These are phyloP conservation scores for Stereocaulon alpinum DNA, from an alignment of 495 filamentous ascomycete species.

Conservation along the genomic window DNA sequence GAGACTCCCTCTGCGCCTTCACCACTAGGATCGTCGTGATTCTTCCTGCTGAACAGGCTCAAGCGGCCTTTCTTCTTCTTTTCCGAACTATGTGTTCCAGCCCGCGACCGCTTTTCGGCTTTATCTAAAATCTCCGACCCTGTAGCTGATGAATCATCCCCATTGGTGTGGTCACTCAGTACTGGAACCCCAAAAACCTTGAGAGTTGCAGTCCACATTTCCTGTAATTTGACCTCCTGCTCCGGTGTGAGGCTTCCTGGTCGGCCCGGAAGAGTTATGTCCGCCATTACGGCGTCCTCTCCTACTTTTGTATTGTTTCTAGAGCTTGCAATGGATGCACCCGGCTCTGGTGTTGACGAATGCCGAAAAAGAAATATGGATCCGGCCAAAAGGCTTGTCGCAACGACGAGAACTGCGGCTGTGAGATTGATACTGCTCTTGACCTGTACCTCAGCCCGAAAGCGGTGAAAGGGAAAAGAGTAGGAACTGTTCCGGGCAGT, in stretches of 20 bases:
- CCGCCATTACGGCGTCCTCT: slow-evolving; percentile 27
- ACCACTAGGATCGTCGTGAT: slow-evolving; percentile 43
- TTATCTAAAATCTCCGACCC: slow-evolving; percentile 21
- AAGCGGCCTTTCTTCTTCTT: slow-evolving; percentile 49
- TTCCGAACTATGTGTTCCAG: slow-evolving; percentile 27
- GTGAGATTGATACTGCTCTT: slow-evolving; percentile 5
- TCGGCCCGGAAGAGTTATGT: slow-evolving; percentile 54
- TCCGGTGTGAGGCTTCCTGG: slow-evolving; percentile 80
- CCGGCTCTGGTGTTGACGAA: background rate
- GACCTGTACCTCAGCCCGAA: background rate
- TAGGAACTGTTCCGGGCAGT: background rate
- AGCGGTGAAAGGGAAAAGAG: background rate
- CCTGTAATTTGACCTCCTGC: slow-evolving; percentile 77
- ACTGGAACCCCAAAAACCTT: slow-evolving; percentile 64
- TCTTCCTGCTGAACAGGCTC: slow-evolving; percentile 44
- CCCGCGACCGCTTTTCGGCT: slow-evolving; percentile 4
- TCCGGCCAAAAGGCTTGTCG: background rate
- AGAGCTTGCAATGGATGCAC: background rate
- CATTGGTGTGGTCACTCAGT: slow-evolving; percentile 26
- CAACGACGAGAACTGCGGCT: background rate
- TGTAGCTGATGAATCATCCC: slow-evolving; percentile 18
- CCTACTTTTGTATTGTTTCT: background rate
- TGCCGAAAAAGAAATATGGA: background rate
- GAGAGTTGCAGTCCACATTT: slow-evolving; percentile 72
- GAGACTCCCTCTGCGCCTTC: slow-evolving; percentile 7